A percentile compares a stretch with the other conserved stretches of the same genome.
phyloP scores from a whole-genome alignment of 2,329 filamentous ascomycete genomes.

The Xylaria sp. region DNA sequence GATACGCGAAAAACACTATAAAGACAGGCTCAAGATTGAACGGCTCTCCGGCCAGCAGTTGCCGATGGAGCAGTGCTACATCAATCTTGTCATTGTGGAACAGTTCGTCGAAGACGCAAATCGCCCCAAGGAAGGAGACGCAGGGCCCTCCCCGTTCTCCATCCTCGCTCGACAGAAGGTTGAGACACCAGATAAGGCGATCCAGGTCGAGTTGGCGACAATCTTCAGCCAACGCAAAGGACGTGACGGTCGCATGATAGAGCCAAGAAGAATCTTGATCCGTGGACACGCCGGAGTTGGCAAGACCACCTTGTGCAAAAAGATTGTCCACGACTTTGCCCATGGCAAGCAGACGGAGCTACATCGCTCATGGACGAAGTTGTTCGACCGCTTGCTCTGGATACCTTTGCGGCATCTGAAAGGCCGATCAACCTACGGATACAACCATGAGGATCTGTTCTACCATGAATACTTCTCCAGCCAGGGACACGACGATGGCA shows the following conservation, averaged over 20 bases:
- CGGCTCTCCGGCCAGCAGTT: neutral
- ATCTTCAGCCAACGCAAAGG: neutral
- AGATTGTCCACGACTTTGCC: slow-evolving; percentile 9
- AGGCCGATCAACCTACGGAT: no score
- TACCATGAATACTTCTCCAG: neutral
- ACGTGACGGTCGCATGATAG: neutral
- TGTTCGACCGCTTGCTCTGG: slow-evolving; percentile 9
- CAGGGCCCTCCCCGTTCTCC: no score
- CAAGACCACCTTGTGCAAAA: slow-evolving; percentile 12
- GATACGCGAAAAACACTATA: no score
- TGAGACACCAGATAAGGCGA: neutral
- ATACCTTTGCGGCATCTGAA: slow-evolving; percentile 9
- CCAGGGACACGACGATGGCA: no score
- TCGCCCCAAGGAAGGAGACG: no score
- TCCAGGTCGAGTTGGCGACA: neutral
- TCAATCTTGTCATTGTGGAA: slow-evolving; percentile 1
- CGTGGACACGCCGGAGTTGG: slow-evolving; percentile 6
- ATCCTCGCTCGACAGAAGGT: neutral
- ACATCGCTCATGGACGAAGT: neutral
- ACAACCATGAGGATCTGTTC: neutral
- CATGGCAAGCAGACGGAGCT: neutral
- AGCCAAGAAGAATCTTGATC: slow-evolving; percentile 9
- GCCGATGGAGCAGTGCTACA: neutral
- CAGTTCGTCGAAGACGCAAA: neutral
- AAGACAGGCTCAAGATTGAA: no score